Percentiles rank a stretch among this genome's conserved stretches.
Evolutionary conservation across 1,139 yeast genomes (phyloP).

Genomic region (Blastobotrys elegans): DNA sequence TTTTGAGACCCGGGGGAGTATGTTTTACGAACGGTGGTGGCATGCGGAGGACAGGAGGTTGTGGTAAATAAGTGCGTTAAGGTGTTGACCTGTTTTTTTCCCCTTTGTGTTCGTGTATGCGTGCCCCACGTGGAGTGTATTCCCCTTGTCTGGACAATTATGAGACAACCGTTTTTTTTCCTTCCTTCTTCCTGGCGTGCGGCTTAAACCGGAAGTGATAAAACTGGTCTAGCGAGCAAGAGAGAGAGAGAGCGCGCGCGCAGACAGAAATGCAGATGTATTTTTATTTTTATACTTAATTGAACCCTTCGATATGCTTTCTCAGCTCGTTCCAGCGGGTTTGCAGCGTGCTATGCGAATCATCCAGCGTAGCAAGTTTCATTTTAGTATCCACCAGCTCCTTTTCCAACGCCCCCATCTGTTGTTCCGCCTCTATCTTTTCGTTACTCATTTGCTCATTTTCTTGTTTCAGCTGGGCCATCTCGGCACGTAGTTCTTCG

Average conservation of each 20-base stretch:
- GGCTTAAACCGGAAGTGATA: not conserved
- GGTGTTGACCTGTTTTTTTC: not conserved
- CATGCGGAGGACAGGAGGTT: not conserved
- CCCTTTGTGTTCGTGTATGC: not conserved
- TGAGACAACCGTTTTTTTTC: not conserved
- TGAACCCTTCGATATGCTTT: constrained; percentile 33
- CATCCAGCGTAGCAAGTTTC: constrained; percentile 25
- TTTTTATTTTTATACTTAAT: no score
- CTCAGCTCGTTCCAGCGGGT: constrained; percentile 29
- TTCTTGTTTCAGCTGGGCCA: constrained; percentile 48
- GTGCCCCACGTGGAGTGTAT: not conserved
- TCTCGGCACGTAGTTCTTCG: constrained; percentile 35
- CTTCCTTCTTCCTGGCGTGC: not conserved
- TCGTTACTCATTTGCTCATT: constrained; percentile 34
- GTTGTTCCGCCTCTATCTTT: constrained; percentile 32
- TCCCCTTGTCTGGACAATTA: not conserved
- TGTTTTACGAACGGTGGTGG: not conserved
- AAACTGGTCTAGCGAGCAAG: not conserved
- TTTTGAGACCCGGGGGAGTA: not conserved
- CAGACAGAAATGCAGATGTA: not conserved
- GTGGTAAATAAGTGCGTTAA: not conserved
- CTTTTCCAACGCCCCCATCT: constrained; percentile 32
- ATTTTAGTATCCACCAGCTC: constrained; percentile 31
- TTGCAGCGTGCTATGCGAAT: constrained; percentile 25
- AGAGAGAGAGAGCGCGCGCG: not conserved